phyloP scores from a whole-genome alignment of 73 alveolate genomes.

The Paramecium caudatum region DNA sequence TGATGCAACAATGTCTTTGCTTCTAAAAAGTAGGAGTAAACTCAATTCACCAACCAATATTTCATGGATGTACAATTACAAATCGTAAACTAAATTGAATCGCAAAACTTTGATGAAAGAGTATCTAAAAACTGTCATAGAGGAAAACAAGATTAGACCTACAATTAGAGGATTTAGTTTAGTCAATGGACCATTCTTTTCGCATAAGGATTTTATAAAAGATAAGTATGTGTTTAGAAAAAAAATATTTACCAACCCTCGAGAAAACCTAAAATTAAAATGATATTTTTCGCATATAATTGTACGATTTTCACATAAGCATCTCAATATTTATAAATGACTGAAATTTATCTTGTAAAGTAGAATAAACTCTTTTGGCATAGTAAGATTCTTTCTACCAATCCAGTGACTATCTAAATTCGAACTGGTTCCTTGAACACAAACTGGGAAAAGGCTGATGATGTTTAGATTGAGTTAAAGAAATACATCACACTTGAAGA shows the following conservation, averaged over 20 bases:
- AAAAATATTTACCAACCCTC: background rate
- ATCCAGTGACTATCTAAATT: conserved; percentile 33
- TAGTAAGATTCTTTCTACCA: background rate
- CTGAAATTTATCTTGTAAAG: conserved; percentile 31
- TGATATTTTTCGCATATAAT: conserved; percentile 22
- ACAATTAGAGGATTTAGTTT: background rate
- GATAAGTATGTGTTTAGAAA: background rate
- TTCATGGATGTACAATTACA: background rate
- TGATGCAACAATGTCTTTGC: background rate
- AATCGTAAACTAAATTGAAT: background rate
- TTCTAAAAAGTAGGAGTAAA: background rate
- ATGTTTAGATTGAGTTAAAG: background rate
- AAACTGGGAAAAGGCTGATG: conserved; percentile 28
- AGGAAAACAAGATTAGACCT: background rate
- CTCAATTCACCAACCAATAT: background rate
- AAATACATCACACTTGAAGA: background rate
- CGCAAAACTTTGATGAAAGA: background rate
- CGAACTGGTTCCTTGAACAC: conserved; percentile 34
- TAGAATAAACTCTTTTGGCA: conserved; percentile 16
- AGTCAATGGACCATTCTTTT: background rate
- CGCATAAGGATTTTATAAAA: background rate
- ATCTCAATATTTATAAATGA: background rate
- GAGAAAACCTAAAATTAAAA: background rate
- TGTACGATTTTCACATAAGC: background rate
- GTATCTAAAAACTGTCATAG: background rate